phyloP scores from a whole-genome alignment of 495 filamentous ascomycete species.

The Amniculicola lignicola region DNA sequence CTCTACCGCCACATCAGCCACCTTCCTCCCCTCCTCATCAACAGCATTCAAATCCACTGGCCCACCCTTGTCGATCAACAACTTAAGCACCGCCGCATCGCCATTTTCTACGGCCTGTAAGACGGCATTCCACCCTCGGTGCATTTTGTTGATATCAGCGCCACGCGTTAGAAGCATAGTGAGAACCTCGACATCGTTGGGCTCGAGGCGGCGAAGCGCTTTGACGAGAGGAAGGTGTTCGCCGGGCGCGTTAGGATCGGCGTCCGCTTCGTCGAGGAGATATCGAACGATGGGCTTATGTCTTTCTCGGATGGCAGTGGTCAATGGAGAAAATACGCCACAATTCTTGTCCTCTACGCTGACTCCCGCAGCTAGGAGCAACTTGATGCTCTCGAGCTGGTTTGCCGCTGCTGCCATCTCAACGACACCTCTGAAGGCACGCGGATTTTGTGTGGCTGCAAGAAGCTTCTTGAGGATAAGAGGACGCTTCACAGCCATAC shows the following conservation, averaged over 20 bases:
- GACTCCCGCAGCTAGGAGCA: constrained; percentile 50
- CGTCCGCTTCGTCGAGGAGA: constrained; percentile 51
- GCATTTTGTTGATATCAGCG: constrained; percentile 54
- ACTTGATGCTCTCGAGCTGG: constrained; percentile 42
- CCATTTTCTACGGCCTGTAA: constrained; percentile 38
- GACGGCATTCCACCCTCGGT: constrained; percentile 53
- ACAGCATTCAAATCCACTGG: constrained; percentile 44
- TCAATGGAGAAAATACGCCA: constrained; percentile 55
- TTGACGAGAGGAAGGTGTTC: constrained; percentile 57
- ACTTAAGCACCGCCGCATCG: constrained; percentile 40
- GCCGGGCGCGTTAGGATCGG: constrained; percentile 52
- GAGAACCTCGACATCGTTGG: constrained; percentile 51
- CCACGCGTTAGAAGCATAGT: constrained; percentile 51
- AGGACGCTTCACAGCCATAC: constrained; percentile 51
- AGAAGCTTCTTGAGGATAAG: constrained; percentile 48
- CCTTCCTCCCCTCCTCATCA: constrained; percentile 44
- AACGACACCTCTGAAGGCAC: constrained; percentile 53
- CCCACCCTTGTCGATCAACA: constrained; percentile 47
- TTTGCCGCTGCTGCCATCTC: constrained; percentile 55
- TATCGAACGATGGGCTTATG: constrained; percentile 49
- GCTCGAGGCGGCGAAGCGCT: constrained; percentile 49
- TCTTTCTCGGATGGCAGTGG: constrained; percentile 54
- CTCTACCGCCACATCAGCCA: constrained; percentile 42
- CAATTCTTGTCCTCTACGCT: constrained; percentile 56
- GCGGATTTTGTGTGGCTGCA: constrained; percentile 44